Base-by-base conservation (phyloP, 768 basidiomycete genomes). In the Asterophora parasitica region DNA sequence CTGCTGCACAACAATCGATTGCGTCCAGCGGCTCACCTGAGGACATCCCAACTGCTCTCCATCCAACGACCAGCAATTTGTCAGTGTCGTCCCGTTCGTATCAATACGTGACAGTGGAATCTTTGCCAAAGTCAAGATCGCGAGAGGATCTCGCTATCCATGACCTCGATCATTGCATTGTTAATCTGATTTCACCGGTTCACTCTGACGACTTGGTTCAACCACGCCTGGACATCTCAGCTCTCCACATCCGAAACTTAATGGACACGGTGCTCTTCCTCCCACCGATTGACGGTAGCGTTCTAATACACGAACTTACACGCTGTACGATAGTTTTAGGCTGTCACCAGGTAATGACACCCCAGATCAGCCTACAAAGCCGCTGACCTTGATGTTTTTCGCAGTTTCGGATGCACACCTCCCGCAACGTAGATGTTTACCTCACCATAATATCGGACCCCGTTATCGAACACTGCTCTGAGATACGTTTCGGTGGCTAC, bases 381-480 rank as follows among this genome's bases (percentile, higher is more conserved):
- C 27, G n/a, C 50, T 27, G 30, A 45, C 27, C 33, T 32, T 9
- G 23, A 23, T 23, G 23, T 46, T 19, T 16, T 26, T 19, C 41
- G 15, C 42, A 95, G 92, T 92, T 92, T 61, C 83, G 92, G 36
- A 92, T 95, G 79, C 92, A 94, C 61, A 73, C 76, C 15, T 91
- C 92, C 1, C 71, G 60, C 0, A 50, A 69, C 7, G 77, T 84
- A 0, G 79, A 82, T 42, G 76, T 92, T 2, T 83, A 85, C 56
- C 73, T 94, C 2, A 68, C 77, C 4, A 79, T 82, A 9, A 59
- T 67, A 4, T 90, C 89, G 3, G 80, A 82, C 37, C 91, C 92
- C 1, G 74, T 91, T 63, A 90, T 94, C 36, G 92, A 95, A 59
- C 72, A 84, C 52, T 92, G 82, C 56, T 67, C 68, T 0, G 55